Conservation (phyloP, 805 yeast genomes). For the Millerago galiae region DNA sequence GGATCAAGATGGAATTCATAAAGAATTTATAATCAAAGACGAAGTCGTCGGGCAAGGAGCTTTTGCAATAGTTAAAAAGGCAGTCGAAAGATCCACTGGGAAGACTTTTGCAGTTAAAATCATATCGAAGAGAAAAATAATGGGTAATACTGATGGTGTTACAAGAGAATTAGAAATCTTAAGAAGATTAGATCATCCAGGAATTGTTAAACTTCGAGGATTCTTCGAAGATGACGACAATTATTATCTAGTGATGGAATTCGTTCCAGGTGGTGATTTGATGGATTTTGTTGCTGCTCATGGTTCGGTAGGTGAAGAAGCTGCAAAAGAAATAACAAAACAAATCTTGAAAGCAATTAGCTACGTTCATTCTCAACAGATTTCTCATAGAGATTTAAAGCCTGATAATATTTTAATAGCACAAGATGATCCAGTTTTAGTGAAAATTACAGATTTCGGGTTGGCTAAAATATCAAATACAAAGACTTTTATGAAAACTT, state of each 20-base stretch:
- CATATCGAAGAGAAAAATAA: conserved; percentile 73
- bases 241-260: conserved; percentile 91
- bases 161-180: conserved; percentile 81
- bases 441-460: conserved; percentile 96
- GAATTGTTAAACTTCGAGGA: conserved; percentile 76
- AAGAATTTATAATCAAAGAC: conserved; percentile 69
- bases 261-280: conserved; percentile 92
- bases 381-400: conserved; percentile 93
- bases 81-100: conserved; percentile 80
- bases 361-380: conserved; percentile 84
- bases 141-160: conserved; percentile 75
- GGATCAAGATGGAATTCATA: conserved; percentile 43
- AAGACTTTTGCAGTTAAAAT: conserved; percentile 87
- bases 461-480: conserved; percentile 84
- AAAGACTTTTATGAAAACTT: conserved; percentile 85
- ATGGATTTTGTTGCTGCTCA: conserved; percentile 96
- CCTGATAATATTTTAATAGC: conserved; percentile 93
- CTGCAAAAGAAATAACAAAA: conserved; percentile 76
- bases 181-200: conserved; percentile 71
- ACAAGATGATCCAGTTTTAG: conserved; percentile 81
- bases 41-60: conserved; percentile 97
- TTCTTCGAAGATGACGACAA: conserved; percentile 77
- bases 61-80: conserved; percentile 91
- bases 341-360: conserved; percentile 80
- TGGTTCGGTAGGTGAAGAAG: conserved; percentile 88